Conservation (phyloP, 108 stramenopile species). For the Epipyxis sp. region DNA sequence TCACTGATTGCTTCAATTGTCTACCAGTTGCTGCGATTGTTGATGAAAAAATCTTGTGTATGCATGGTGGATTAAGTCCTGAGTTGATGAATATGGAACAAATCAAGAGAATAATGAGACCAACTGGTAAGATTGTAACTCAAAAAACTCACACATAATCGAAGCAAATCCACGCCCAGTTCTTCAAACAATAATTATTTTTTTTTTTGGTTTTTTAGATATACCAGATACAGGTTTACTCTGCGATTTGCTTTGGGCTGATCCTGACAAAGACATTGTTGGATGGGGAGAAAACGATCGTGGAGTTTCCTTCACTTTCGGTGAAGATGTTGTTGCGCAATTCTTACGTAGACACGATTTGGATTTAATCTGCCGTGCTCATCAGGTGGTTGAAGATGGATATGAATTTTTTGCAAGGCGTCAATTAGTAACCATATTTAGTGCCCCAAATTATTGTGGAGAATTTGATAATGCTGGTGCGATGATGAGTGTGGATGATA, state of each 20-base stretch:
- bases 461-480: conserved; percentile 99
- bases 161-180: no score
- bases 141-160: neutral
- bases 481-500: conserved; percentile 99
- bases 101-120: conserved; percentile 87
- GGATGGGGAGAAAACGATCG: conserved; percentile 99
- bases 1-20: conserved; percentile 99
- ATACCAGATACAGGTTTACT: conserved; percentile 98
- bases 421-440: conserved; percentile 96
- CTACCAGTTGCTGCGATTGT: conserved; percentile 98
- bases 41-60: conserved; percentile 99
- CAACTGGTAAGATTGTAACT: conserved; percentile 34
- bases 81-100: conserved; percentile 93
- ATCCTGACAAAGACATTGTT: conserved; percentile 98
- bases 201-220: conserved; percentile 61
- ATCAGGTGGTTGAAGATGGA: conserved; percentile 99
- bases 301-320: conserved; percentile 98
- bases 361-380: conserved; percentile 98
- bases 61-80: conserved; percentile 95
- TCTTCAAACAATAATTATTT: neutral
- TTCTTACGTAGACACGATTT: conserved; percentile 95
- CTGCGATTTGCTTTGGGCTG: conserved; percentile 98
- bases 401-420: conserved; percentile 99
- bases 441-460: conserved; percentile 97
- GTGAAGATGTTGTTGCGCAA: conserved; percentile 96